Percentiles rank a stretch among this genome's conserved stretches.
phyloP scores from a whole-genome alignment of 2,329 filamentous ascomycete genomes.

The Pseudogymnoascus destructans region DNA sequence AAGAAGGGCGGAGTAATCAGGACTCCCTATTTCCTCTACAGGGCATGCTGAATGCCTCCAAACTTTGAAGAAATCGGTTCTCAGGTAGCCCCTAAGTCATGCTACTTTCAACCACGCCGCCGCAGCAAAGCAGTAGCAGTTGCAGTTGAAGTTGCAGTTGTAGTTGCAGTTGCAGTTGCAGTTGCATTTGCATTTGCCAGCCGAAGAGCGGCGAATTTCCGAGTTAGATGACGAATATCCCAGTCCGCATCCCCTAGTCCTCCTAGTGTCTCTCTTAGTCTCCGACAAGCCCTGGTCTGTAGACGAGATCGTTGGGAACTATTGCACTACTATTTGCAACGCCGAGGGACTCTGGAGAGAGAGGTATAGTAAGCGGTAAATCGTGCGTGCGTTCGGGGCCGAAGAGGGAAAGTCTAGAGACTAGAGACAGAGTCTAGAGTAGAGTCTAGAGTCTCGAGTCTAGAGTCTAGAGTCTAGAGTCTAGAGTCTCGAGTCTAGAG shows the following conservation, averaged over 20 bases:
- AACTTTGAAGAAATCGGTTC: not conserved
- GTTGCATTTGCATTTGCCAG: too few species aligned
- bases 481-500: too few species aligned
- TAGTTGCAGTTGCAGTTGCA: too few species aligned
- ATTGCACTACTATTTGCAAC: not conserved
- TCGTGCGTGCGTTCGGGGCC: not conserved
- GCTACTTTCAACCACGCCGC: constrained; percentile 1
- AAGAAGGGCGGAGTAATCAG: not conserved
- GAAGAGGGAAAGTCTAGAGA: too few species aligned
- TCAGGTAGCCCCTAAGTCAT: not conserved
- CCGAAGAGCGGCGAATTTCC: constrained; percentile 1
- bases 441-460: not conserved
- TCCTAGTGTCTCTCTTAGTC: not conserved
- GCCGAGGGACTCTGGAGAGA: constrained; percentile 1
- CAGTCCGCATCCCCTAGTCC: constrained; percentile 1
- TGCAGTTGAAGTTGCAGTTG: too few species aligned
- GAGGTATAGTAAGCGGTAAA: not conserved
- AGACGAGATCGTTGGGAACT: constrained; percentile 1
- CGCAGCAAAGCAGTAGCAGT: too few species aligned
- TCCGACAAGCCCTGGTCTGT: constrained; percentile 5
- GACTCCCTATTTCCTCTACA: not conserved
- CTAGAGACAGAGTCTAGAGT: too few species aligned
- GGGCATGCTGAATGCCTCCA: not conserved
- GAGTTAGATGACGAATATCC: constrained; percentile 8
- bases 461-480: too few species aligned